phyloP scores from a whole-genome alignment of 2,329 filamentous ascomycete genomes.

The Peltaster fructicola region DNA sequence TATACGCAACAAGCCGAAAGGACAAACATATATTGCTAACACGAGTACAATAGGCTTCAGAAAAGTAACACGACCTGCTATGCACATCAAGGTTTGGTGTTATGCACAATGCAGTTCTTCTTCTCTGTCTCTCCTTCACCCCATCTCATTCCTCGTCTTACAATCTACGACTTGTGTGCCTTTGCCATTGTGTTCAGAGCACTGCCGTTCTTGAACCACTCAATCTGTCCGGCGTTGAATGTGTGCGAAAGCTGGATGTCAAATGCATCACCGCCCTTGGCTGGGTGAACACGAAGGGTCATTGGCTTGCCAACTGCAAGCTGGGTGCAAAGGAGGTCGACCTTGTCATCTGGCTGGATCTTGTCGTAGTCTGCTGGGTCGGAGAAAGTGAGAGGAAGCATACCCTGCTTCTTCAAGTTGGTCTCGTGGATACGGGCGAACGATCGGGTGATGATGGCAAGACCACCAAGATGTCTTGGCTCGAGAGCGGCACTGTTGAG shows the following conservation, averaged over 20 bases:
- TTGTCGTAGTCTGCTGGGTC: constrained; percentile 96
- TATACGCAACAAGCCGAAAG: too few species aligned
- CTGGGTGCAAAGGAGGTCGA: constrained; percentile 78
- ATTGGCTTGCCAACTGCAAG: constrained; percentile 84
- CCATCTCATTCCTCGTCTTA: too few species aligned
- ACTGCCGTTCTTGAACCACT: constrained; percentile 98
- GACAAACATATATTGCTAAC: too few species aligned
- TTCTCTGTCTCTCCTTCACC: too few species aligned
- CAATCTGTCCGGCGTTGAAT: constrained; percentile 93
- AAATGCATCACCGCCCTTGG: constrained; percentile 57
- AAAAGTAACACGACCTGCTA: too few species aligned
- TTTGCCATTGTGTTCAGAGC: constrained; percentile 98
- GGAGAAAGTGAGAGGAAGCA: constrained; percentile 92
- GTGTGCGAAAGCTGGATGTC: constrained; percentile 80
- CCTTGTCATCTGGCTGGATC: constrained; percentile 81
- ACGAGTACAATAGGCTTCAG: too few species aligned
- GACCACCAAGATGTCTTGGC: constrained; percentile 88
- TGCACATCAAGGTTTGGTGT: too few species aligned
- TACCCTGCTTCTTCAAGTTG: constrained; percentile 99
- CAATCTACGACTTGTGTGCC: too few species aligned
- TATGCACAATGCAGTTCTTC: too few species aligned
- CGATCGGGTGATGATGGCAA: constrained; percentile 86
- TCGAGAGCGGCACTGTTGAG: constrained; percentile 92
- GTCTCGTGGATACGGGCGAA: constrained; percentile 99
- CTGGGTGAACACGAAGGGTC: constrained; percentile 80